These are phyloP conservation scores for Talaromyces albobiverticillius DNA, from an alignment of 2,329 filamentous ascomycete species.

Conservation along the genomic window DNA sequence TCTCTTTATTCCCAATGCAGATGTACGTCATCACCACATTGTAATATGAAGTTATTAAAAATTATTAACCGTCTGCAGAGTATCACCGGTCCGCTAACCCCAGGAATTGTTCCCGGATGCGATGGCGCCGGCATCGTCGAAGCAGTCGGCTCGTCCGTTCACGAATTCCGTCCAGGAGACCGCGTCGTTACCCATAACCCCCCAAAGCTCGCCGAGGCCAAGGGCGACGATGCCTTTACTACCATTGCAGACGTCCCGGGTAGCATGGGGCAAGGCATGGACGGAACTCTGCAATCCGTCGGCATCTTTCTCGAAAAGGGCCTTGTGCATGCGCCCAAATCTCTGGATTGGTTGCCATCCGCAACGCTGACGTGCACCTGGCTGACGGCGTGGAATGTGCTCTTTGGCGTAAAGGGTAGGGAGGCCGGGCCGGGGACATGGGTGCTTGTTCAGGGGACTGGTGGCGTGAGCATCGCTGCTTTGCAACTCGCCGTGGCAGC, in stretches of 20 bases:
- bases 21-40: neutral
- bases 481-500: constrained; percentile 46
- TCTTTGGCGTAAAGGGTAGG: constrained; percentile 49
- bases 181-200: constrained; percentile 4
- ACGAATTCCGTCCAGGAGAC: constrained; percentile 9
- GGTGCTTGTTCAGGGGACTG: constrained; percentile 56
- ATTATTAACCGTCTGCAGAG: neutral
- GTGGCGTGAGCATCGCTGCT: constrained; percentile 53
- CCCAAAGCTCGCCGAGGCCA: constrained; percentile 41
- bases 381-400: constrained; percentile 60
- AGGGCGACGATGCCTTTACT: constrained; percentile 34
- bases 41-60: neutral
- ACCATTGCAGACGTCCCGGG: neutral
- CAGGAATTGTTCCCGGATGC: constrained; percentile 53
- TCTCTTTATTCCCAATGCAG: constrained; percentile 5
- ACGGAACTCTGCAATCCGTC: constrained; percentile 49
- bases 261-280: constrained; percentile 42
- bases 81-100: constrained; percentile 9
- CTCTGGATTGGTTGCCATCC: constrained; percentile 39
- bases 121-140: constrained; percentile 62
- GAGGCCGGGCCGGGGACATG: constrained; percentile 50
- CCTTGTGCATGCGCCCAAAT: constrained; percentile 46
- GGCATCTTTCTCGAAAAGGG: constrained; percentile 48
- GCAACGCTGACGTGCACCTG: constrained; percentile 16
- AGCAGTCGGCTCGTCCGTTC: constrained; percentile 52